Conservation (phyloP, 352 stramenopile species). For the Globisporangium iwayamae region DNA sequence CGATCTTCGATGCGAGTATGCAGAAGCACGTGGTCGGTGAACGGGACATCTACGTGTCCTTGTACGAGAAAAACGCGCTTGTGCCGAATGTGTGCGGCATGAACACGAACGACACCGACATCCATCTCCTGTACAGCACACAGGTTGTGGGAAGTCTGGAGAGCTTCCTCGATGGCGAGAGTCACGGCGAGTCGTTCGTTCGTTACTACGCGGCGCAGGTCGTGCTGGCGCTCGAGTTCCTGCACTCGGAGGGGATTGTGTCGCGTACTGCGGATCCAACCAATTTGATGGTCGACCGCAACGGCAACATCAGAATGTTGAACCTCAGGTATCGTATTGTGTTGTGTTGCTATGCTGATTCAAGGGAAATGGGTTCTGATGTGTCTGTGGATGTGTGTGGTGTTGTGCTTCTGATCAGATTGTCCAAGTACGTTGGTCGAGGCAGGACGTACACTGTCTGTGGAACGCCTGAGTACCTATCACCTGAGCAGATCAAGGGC, state of each 20-base stretch:
- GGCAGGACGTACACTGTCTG: constrained; percentile 85
- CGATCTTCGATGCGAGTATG: constrained; percentile 73
- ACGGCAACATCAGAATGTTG: constrained; percentile 79
- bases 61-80: constrained; percentile 76
- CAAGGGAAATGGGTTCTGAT: not conserved
- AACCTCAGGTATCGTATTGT: constrained; percentile 56
- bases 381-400: not conserved
- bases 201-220: constrained; percentile 86
- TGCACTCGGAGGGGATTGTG: constrained; percentile 81
- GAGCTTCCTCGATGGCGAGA: constrained; percentile 64
- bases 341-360: not conserved
- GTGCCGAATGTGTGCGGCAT: constrained; percentile 67
- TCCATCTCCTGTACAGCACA: constrained; percentile 79
- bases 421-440: constrained; percentile 84
- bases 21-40: constrained; percentile 81
- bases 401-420: constrained; percentile 24
- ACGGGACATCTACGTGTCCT: constrained; percentile 78
- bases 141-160: constrained; percentile 83
- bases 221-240: constrained; percentile 74
- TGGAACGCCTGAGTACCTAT: constrained; percentile 81
- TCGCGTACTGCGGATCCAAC: constrained; percentile 74
- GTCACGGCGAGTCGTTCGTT: constrained; percentile 74
- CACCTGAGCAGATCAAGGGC: constrained; percentile 84
- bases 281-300: constrained; percentile 78
- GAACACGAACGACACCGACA: constrained; percentile 75